Conservation (phyloP, 192 early-diverging fungal species). For the Rhizophagus prolifer region DNA sequence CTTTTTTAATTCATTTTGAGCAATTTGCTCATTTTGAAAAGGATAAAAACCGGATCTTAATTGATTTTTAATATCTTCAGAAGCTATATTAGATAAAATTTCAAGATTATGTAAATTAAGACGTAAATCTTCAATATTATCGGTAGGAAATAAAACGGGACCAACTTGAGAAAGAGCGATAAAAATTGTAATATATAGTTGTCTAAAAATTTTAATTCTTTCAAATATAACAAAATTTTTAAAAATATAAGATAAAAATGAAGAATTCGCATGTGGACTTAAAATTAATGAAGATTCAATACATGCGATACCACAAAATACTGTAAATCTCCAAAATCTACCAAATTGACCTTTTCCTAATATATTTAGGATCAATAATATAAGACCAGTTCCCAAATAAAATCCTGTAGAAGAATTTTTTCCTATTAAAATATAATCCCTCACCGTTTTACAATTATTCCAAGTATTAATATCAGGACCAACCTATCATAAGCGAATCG, state of each 20-base stretch:
- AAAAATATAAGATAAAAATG: constrained; percentile 33
- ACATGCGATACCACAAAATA: constrained; percentile 45
- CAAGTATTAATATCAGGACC: constrained; percentile 37
- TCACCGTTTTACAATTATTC: constrained; percentile 34
- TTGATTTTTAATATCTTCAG: constrained; percentile 37
- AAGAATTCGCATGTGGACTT: constrained; percentile 23
- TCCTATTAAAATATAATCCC: constrained; percentile 33
- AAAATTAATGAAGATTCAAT: constrained; percentile 46
- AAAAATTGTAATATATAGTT: constrained; percentile 45
- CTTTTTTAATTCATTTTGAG: constrained; percentile 37
- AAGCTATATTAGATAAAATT: constrained; percentile 38
- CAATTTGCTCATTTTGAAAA: constrained; percentile 35
- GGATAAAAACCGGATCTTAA: constrained; percentile 40
- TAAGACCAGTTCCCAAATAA: constrained; percentile 41
- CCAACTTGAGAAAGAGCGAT: constrained; percentile 49
- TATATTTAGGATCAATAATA: constrained; percentile 43
- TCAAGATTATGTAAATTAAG: constrained; percentile 33
- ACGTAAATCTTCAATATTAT: constrained; percentile 34
- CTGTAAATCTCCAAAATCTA: constrained; percentile 47
- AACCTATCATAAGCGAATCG: constrained; percentile 41
- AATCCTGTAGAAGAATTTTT: constrained; percentile 33
- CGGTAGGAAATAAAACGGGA: constrained; percentile 43
- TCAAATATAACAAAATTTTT: constrained; percentile 42
- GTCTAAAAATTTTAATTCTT: constrained; percentile 44
- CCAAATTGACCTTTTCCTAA: constrained; percentile 52